A percentile compares a stretch with the other conserved stretches of the same genome.
These are phyloP conservation scores for Colletotrichum melonis DNA, from an alignment of 2,329 filamentous ascomycete species.

Conservation along the genomic window DNA sequence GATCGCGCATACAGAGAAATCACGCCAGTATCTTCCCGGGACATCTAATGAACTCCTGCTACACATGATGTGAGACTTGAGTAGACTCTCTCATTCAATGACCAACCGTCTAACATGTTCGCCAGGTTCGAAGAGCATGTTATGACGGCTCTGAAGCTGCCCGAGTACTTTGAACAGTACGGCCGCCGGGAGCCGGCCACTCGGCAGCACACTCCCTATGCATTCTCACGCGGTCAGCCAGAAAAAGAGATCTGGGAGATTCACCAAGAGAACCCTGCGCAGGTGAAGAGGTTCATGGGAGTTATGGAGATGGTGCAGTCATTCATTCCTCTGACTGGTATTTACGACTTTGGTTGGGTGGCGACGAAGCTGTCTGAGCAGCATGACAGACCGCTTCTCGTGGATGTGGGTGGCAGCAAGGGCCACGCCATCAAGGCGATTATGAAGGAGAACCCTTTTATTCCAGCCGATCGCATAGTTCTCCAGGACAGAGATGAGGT, in stretches of 20 bases:
- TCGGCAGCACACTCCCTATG: slow-evolving; percentile 40
- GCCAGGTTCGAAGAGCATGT: slow-evolving; percentile 42
- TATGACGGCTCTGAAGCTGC: slow-evolving; percentile 39
- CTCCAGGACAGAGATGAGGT: slow-evolving; percentile 39
- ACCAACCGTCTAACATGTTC: not conserved
- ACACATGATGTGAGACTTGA: slow-evolving; percentile 22
- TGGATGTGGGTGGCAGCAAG: slow-evolving; percentile 48
- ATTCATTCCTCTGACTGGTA: slow-evolving; percentile 39
- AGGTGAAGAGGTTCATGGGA: slow-evolving; percentile 42
- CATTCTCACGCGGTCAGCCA: slow-evolving; percentile 43
- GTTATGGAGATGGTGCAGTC: slow-evolving; percentile 43
- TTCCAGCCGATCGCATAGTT: slow-evolving; percentile 20
- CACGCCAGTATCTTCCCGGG: slow-evolving; percentile 31
- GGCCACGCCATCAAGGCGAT: slow-evolving; percentile 41
- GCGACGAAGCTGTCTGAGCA: slow-evolving; percentile 12
- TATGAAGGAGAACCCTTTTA: slow-evolving; percentile 18
- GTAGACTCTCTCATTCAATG: not conserved
- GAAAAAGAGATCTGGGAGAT: slow-evolving; percentile 47
- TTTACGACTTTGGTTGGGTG: slow-evolving; percentile 47
- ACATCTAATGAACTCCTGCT: slow-evolving; percentile 33
- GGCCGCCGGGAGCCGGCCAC: slow-evolving; percentile 45
- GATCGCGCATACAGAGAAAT: slow-evolving; percentile 40
- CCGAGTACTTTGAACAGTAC: slow-evolving; percentile 46
- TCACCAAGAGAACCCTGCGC: slow-evolving; percentile 39
- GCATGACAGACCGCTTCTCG: slow-evolving; percentile 39